Conservation (phyloP, 139 green algal species). For the Yamagishiella unicocca region DNA sequence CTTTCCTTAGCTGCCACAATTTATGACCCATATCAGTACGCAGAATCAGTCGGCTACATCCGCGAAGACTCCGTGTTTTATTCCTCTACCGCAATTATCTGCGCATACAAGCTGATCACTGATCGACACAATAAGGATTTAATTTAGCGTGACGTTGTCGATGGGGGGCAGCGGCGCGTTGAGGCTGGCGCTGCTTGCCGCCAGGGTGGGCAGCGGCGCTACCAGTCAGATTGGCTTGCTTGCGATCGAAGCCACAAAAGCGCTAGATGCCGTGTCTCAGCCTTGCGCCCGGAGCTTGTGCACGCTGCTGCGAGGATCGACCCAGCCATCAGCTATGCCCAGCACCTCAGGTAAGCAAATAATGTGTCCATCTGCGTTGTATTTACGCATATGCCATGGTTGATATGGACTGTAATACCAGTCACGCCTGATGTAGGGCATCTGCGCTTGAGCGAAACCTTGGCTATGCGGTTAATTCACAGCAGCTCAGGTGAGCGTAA, state of each 20-base stretch:
- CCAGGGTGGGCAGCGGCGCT: background rate
- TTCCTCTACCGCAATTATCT: no score
- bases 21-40: no score
- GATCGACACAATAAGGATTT: no score
- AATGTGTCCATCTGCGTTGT: no score
- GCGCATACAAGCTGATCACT: no score
- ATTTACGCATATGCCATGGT: no score
- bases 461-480: background rate
- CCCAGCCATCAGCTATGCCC: background rate
- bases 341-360: slow-evolving; percentile 17
- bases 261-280: background rate
- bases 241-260: no score
- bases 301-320: slow-evolving; percentile 32
- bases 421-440: background rate
- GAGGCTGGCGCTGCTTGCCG: slow-evolving; percentile 3
- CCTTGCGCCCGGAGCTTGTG: background rate
- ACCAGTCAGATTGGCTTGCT: background rate
- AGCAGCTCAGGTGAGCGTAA: slow-evolving; percentile 11
- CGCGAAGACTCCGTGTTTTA: no score
- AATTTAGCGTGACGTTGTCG: no score
- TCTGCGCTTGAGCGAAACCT: background rate
- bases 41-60: no score
- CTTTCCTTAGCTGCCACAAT: no score
- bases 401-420: no score
- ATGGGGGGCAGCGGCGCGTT: background rate